A percentile compares a stretch with the other conserved stretches of the same genome.
phyloP scores from a whole-genome alignment of 345 rosid species.

The Arabidopsis arenosa region DNA sequence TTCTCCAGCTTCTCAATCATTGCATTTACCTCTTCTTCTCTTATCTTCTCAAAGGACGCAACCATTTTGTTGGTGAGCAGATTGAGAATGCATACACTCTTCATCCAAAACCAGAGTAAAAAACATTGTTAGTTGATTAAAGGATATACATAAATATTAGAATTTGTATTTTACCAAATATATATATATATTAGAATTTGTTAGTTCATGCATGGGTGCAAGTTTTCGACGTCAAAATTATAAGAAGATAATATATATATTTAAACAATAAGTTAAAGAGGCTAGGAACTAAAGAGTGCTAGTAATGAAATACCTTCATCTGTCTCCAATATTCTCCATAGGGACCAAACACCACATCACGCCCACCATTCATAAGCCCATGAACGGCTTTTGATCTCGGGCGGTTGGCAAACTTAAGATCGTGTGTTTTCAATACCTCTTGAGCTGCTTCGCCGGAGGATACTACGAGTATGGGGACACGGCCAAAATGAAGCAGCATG shows the following conservation, averaged over 20 bases:
- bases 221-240: neutral
- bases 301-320: conserved; percentile 41
- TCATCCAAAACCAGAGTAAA: conserved; percentile 6
- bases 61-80: conserved; percentile 58
- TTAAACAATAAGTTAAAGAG: neutral
- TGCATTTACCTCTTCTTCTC: conserved; percentile 56
- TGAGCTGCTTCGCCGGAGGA: conserved; percentile 58
- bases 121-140: neutral
- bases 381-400: conserved; percentile 36
- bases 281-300: neutral
- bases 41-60: conserved; percentile 44
- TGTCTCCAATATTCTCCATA: conserved; percentile 78
- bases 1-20: conserved; percentile 42
- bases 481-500: conserved; percentile 63
- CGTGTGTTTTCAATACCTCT: conserved; percentile 63
- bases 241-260: neutral
- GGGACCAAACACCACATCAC: conserved; percentile 52
- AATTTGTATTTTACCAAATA: too few species aligned
- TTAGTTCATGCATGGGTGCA: neutral
- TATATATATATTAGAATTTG: neutral
- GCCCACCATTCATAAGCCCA: conserved; percentile 47
- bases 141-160: neutral
- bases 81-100: conserved; percentile 53
- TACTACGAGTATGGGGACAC: conserved; percentile 50
- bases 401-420: conserved; percentile 52